Evolutionary conservation across 305 asterid genomes (phyloP).

Genomic region (Ajuga reptans): DNA sequence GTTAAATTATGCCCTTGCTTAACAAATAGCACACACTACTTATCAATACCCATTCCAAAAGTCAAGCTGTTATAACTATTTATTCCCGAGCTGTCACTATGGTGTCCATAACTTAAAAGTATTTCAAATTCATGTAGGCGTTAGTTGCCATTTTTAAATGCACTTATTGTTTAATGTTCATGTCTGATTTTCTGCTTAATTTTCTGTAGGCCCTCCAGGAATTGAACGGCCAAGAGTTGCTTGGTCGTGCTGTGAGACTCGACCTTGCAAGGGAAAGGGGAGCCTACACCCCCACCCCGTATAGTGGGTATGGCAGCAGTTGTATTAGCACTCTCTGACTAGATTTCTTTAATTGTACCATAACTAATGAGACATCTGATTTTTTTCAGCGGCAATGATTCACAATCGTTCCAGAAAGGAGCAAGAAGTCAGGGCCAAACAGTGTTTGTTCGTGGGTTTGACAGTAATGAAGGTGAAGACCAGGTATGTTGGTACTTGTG

Average conservation of each 20-base stretch:
- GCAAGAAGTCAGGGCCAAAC: slow-evolving; percentile 40
- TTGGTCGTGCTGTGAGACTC: slow-evolving; percentile 58
- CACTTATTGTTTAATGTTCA: not conserved
- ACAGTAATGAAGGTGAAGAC: slow-evolving; percentile 39
- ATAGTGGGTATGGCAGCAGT: slow-evolving; percentile 33
- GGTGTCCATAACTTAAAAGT: too few species aligned
- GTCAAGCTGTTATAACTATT: too few species aligned
- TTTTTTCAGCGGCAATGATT: slow-evolving; percentile 31
- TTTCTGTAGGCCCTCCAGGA: slow-evolving; percentile 46
- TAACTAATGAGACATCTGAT: not conserved
- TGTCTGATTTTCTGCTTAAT: not conserved
- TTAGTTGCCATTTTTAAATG: too few species aligned
- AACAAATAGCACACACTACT: too few species aligned
- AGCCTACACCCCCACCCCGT: slow-evolving; percentile 59
- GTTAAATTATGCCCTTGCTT: too few species aligned
- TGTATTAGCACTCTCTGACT: not conserved
- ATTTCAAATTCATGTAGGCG: too few species aligned
- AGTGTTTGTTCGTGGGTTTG: slow-evolving; percentile 60
- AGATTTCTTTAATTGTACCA: not conserved
- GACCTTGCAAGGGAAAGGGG: slow-evolving; percentile 67
- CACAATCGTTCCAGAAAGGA: slow-evolving; percentile 48
- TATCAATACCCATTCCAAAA: too few species aligned
- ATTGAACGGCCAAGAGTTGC: slow-evolving; percentile 50
- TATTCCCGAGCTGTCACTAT: too few species aligned
- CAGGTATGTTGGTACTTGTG: slow-evolving; percentile 29